Evolutionary conservation across 2,329 filamentous ascomycete species (phyloP).

Genomic region (Colletotrichum orchidophilum): DNA sequence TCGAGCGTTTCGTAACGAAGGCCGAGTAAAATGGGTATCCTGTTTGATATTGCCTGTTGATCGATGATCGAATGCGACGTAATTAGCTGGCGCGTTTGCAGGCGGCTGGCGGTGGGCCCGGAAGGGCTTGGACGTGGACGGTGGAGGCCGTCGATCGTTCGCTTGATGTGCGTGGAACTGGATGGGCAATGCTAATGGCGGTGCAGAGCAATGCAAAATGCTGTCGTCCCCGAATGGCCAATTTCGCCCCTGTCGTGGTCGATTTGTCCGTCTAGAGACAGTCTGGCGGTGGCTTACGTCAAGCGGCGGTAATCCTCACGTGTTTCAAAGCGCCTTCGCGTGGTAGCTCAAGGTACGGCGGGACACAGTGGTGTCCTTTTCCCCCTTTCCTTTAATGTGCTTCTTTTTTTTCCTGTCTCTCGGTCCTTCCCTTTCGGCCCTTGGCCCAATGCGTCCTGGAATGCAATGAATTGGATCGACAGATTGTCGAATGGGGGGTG

Average conservation of each 20-base stretch:
- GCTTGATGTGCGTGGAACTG: not conserved
- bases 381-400: not conserved
- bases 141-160: not conserved
- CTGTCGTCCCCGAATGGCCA: conserved; percentile 1
- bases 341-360: not conserved
- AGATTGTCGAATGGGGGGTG: not conserved
- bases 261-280: not conserved
- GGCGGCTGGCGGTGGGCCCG: not conserved
- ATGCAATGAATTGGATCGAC: conserved; percentile 12
- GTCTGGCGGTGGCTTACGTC: conserved; percentile 17
- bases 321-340: conserved; percentile 27
- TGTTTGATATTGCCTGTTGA: conserved; percentile 16
- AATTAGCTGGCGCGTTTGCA: conserved; percentile 5
- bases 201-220: conserved; percentile 4
- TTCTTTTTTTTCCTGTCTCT: not conserved
- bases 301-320: conserved; percentile 15
- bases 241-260: conserved; percentile 1
- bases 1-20: conserved; percentile 19
- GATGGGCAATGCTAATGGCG: conserved; percentile 1
- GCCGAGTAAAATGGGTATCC: conserved; percentile 14
- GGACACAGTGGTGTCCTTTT: not conserved
- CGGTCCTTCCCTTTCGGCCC: conserved; percentile 18
- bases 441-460: conserved; percentile 13
- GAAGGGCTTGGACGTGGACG: not conserved
- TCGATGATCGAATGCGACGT: conserved; percentile 28